Conservation (phyloP, 2,329 filamentous ascomycete species). For the Penicillium psychrosexuale region DNA sequence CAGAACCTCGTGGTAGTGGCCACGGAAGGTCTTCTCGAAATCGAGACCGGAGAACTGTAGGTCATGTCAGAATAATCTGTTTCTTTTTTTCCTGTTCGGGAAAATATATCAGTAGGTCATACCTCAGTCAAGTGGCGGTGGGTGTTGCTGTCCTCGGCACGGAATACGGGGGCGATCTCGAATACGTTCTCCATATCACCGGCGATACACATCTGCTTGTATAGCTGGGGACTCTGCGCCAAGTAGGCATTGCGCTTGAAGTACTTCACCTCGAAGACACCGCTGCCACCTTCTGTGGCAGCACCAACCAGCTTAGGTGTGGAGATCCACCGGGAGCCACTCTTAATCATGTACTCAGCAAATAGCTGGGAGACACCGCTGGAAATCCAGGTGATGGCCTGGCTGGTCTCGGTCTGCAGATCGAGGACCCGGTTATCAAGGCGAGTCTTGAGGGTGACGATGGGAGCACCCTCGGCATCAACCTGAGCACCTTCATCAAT, state of each 20-base stretch:
- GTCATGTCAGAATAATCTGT: conserved; percentile 18
- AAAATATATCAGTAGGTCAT: conserved; percentile 12
- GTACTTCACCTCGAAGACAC: conserved; percentile 87
- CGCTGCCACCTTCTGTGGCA: conserved; percentile 86
- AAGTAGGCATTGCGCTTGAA: conserved; percentile 76
- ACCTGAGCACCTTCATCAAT: conserved; percentile 48
- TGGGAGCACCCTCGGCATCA: conserved; percentile 57
- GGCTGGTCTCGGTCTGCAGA: conserved; percentile 84
- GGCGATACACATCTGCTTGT: conserved; percentile 67
- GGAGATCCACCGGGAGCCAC: conserved; percentile 78
- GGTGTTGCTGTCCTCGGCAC: conserved; percentile 66
- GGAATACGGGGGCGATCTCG: conserved; percentile 64
- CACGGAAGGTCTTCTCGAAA: conserved; percentile 51
- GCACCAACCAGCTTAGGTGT: conserved; percentile 86
- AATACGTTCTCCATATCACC: conserved; percentile 62
- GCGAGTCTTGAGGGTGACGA: conserved; percentile 77
- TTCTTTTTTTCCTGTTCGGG: no score
- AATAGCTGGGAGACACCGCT: conserved; percentile 68
- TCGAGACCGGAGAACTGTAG: conserved; percentile 50
- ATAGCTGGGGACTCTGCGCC: conserved; percentile 63
- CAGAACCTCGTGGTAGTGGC: conserved; percentile 52
- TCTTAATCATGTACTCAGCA: conserved; percentile 70
- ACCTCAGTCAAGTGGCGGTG: conserved; percentile 64
- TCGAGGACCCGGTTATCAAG: conserved; percentile 92
- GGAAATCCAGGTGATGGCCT: conserved; percentile 75